Percentiles rank a stretch among this genome's conserved stretches.
These are phyloP conservation scores for Paratinospora sagittata DNA, from an alignment of 164 flowering plant species.

Conservation along the genomic window DNA sequence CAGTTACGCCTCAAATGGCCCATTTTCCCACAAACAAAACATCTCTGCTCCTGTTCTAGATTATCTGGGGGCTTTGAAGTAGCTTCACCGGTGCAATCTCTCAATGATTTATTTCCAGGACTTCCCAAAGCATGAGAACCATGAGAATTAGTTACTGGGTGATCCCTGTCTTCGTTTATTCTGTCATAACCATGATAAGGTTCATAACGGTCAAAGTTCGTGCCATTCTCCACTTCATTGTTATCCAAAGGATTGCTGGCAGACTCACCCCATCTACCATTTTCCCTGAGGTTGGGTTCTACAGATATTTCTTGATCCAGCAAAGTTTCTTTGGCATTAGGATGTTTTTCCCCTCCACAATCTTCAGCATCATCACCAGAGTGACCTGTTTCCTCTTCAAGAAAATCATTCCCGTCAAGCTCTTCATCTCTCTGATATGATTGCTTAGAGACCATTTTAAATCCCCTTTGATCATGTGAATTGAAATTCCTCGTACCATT, in stretches of 20 bases:
- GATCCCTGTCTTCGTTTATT: conserved; percentile 26
- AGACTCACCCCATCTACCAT: conserved; percentile 44
- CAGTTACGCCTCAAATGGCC: conserved; percentile 40
- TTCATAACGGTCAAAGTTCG: conserved; percentile 42
- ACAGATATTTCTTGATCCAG: conserved; percentile 21
- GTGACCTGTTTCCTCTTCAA: conserved; percentile 19
- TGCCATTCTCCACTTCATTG: conserved; percentile 23
- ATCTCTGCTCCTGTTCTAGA: conserved; percentile 18
- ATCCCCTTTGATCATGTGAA: conserved; percentile 11
- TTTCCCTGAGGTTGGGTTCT: conserved; percentile 22
- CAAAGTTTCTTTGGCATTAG: conserved; percentile 13
- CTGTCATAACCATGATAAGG: conserved; percentile 29
- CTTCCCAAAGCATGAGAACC: conserved; percentile 19
- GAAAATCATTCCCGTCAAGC: conserved; percentile 12
- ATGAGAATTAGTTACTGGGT: conserved; percentile 13
- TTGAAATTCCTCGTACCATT: not conserved
- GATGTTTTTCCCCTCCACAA: conserved; percentile 24
- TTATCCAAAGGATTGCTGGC: conserved; percentile 16
- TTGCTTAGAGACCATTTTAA: conserved; percentile 12
- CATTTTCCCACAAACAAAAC: conserved; percentile 34
- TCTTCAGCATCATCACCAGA: too few relatives aligned
- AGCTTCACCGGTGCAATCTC: conserved; percentile 7
- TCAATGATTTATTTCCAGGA: conserved; percentile 17
- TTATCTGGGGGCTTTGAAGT: conserved; percentile 7
- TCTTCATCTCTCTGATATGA: conserved; percentile 10